Evolutionary conservation across 2,329 filamentous ascomycete species (phyloP), one percentile per base, ranked within the genome.

Genomic region (Aureobasidium melanogenum): DNA sequence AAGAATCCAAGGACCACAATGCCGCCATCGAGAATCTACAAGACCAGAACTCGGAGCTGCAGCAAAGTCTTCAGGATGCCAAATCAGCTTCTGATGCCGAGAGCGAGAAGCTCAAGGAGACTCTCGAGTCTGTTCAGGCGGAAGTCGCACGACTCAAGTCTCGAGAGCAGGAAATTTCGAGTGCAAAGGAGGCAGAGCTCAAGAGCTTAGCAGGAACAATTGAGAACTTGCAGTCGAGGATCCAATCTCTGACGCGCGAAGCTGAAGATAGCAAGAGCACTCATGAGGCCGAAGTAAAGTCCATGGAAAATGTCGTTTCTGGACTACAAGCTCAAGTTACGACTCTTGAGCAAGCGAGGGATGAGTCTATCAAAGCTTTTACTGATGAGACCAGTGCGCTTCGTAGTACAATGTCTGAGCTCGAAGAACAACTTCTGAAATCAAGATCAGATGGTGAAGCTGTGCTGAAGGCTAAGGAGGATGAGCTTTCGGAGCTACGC

Each of bases 1-100:
- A 62, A 41, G 61, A 62, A 30, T 44, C 56, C 8, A 50, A 56
- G 22, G 41, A 57, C 5, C 63, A 63, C n/a, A 28, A 62, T 6
- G 19, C 54, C 10, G 19, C 50, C n/a, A 47, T 62, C 3, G 36
- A 60, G 15, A 30, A n/a, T 8, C n/a, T 62, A 10, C 32, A 62
- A 41, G 6, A 14, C 3, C 34, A 43, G 7, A 48, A 54, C 17
- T 46, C 38, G 5, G 52, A 50, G 12, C 19, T 62, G 32, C 51
- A 62, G 55, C 51, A 62, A n/a, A 54, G 26, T 14, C 43, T 62
- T n/a, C 6, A 36, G 5, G 38, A 61, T 39, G 38, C 50, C 14
- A 22, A 47, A 15, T 9, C 9, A 38, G 41, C 59, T 22, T 52
- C 41, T 12, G 46, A 59, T 22, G 22, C 12, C 2, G 52, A 62